Base-by-base conservation (phyloP, 805 yeast genomes). In the Zygotorulaspora chibaensis region DNA sequence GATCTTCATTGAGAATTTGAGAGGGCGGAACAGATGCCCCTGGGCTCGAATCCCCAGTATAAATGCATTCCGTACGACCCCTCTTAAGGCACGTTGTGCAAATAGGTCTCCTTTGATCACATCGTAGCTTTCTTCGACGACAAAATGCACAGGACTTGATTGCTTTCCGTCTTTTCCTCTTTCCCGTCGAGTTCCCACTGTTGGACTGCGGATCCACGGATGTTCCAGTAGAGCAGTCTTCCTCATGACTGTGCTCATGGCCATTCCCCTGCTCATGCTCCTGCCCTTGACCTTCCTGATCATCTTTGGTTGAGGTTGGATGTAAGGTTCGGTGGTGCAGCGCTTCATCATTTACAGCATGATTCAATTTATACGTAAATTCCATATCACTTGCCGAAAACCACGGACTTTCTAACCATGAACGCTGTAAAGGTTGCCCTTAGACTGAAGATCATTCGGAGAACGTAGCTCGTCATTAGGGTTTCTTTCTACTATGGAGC, bases 71-170 rank as follows among this genome's bases (percentile, higher is more conserved):
- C 0, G 43, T 17, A 9, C 55, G 42, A 1, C 40, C 45, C 37
- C 62, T 54, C 8, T 57, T 47, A 8, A 38, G 17, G 38, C 66
- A 62, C 13, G 61, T 52, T 9, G 62, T 53, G 27, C 66, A 63
- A 13, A 53, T 46, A 3, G 67, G 66, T 35, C 48, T 53, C 29
- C 30, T 35, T 37, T 60, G 61, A 41, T 61, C 62, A 48, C 67
- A 63, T 42, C 58, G 58, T 26, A 62, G 45, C 40, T 63, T 61
- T 16, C 66, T 50, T 26, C 45, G 52, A 8, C 65, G 50, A 42
- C 67, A 62, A 38, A 59, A 61, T 8, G 49, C 35, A 41, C 66
- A 61, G 3, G 66, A 56, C 39, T 60, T 60, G 9, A 59, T 57
- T 13, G 53, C 53, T 34, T 59, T 61, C 13, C 53, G 47, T 45